phyloP scores from a whole-genome alignment of 208 protist genomes.

The Leishmania braziliensis region DNA sequence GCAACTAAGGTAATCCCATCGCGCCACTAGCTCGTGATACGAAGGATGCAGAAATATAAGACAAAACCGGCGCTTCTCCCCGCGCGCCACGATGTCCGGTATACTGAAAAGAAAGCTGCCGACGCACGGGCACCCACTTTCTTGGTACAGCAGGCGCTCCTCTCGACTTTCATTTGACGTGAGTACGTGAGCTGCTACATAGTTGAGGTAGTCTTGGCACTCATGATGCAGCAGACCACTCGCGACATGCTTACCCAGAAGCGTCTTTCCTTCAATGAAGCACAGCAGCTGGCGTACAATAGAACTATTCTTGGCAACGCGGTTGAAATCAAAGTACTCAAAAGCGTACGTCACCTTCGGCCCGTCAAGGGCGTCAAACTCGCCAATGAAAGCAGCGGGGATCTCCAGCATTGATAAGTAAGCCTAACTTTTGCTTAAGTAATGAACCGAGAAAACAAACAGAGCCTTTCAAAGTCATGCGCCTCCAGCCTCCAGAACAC shows the following conservation, averaged over 20 bases:
- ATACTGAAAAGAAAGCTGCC: conserved; percentile 77
- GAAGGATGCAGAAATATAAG: conserved; percentile 67
- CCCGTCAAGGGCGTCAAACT: conserved; percentile 80
- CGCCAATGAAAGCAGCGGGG: conserved; percentile 70
- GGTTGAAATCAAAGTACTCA: conserved; percentile 67
- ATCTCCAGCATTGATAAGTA: conserved; percentile 23
- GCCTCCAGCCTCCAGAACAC: conserved; percentile 3
- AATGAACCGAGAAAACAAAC: neutral
- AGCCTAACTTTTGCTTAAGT: neutral
- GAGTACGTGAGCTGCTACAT: conserved; percentile 61
- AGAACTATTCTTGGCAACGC: conserved; percentile 3
- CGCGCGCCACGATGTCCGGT: conserved; percentile 79
- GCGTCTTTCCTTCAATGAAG: conserved; percentile 31
- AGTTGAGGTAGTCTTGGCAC: conserved; percentile 51
- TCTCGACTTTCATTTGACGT: conserved; percentile 65
- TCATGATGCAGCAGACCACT: conserved; percentile 52
- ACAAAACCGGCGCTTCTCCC: conserved; percentile 79
- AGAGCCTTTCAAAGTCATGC: neutral
- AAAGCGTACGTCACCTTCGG: conserved; percentile 65
- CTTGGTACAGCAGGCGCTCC: conserved; percentile 69
- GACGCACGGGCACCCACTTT: conserved; percentile 55
- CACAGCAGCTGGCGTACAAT: conserved; percentile 23
- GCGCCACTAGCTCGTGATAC: conserved; percentile 51
- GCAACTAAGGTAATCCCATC: conserved; percentile 45
- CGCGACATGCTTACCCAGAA: conserved; percentile 41